Evolutionary conservation across 2,329 filamentous ascomycete genomes (phyloP), one percentile per base, ranked within the genome.

Genomic region (Aspergillus ochraceoroseus): DNA sequence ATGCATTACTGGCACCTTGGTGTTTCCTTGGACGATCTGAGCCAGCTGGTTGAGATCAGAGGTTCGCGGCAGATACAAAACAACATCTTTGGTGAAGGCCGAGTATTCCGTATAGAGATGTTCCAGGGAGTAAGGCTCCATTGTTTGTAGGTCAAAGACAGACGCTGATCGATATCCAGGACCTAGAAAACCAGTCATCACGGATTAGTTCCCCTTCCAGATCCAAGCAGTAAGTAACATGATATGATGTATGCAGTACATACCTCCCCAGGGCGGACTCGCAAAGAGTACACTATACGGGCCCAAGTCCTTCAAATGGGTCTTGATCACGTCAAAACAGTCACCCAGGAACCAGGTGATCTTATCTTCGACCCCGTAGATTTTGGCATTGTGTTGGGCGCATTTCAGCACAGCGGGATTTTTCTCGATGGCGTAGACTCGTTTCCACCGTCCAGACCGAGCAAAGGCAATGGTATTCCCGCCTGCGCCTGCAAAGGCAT

Each of bases 391-490:
- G 62, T 94, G 82, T 68, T 94, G 89, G 17, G 88, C 92, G 65
- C 94, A 98, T 31, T 83, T 82, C 5, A 98, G 75, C 1, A 85
- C 87, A 7, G 80, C 76, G 3, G 81, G 72, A 56, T 96, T 82
- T 53, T 83, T 85, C 67, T 98, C 92, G 52, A 98, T 83, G 28
- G 85, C 87, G 59, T 96, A 87, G 49, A 98, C 79, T 49, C 79
- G 82, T 36, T 81, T 77, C 85, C 87, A 98, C 48, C 81, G 79
- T 13, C 76, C 79, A 0, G 83, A 86, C 7, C 82, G 75, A 12
- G 92, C 90, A 54, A 98, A 94, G n/a, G 89, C 87, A 53, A 98
- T 96, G 15, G 84, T 79, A 62, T 98, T 98, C 39, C 89, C 92
- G 25, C 94, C 92, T 1, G 86, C 88, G 29, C 92, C 92, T 18